Percentiles rank a stretch among this genome's conserved stretches.
phyloP scores from a whole-genome alignment of 2,329 filamentous ascomycete genomes.

The Alternaria hordeiaustralica region DNA sequence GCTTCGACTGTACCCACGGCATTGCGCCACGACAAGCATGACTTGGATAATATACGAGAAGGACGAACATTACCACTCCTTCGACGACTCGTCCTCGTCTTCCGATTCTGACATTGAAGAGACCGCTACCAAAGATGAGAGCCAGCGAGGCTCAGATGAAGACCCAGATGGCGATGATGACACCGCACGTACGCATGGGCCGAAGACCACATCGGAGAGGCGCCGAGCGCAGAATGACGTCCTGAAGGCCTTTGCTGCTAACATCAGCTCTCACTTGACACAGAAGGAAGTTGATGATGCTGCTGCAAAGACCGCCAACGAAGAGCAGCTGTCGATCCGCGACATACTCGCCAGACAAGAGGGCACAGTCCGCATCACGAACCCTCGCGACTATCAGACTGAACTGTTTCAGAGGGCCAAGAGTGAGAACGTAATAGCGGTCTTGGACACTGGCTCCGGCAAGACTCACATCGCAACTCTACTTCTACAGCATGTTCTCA shows the following conservation, averaged over 20 bases:
- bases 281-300: slow-evolving; percentile 48
- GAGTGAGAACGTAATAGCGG: slow-evolving; percentile 84
- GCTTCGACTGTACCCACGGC: background rate
- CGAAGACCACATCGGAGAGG: slow-evolving; percentile 45
- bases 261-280: slow-evolving; percentile 53
- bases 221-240: slow-evolving; percentile 51
- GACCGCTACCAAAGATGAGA: background rate
- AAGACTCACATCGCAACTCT: slow-evolving; percentile 97
- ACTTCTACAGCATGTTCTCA: slow-evolving; percentile 76
- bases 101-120: slow-evolving; percentile 9
- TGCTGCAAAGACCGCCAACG: slow-evolving; percentile 44
- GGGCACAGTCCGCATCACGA: slow-evolving; percentile 68
- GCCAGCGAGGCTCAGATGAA: slow-evolving; percentile 13
- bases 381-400: slow-evolving; percentile 86
- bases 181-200: slow-evolving; percentile 22
- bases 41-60: slow-evolving; percentile 27
- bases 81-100: slow-evolving; percentile 10
- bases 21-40: slow-evolving; percentile 15
- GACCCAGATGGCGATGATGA: slow-evolving; percentile 38
- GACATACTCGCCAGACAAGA: slow-evolving; percentile 62
- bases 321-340: slow-evolving; percentile 60
- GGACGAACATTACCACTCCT: slow-evolving; percentile 23
- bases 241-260: slow-evolving; percentile 52
- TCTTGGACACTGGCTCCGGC: slow-evolving; percentile 92
- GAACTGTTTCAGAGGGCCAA: slow-evolving; percentile 92